Evolutionary conservation across 139 green algal genomes (phyloP), one percentile per base, ranked within the genome.

Genomic region (Penium margaritaceum): DNA sequence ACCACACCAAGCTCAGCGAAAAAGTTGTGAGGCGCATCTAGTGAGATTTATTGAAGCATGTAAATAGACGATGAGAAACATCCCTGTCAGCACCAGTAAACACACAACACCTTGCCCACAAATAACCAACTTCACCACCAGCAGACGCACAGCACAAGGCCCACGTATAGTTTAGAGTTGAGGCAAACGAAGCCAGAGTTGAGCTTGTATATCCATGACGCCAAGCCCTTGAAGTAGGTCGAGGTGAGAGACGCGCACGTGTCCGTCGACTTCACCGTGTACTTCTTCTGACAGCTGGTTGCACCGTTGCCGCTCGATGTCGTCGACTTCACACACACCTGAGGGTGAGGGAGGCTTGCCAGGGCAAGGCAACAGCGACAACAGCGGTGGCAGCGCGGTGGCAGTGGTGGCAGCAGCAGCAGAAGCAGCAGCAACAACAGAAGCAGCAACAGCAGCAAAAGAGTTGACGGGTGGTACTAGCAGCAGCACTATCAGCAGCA

Each of bases 161-260:
- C 55, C 27, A 64, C 55, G 27, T 64, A 64, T 6, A 64, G 55
- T 4, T 24, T 27, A 29, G 27, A 35, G 27, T 24, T 37, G 32
- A 29, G 21, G 55, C 55, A 64, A 32, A 38, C 29, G 55, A 38
- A 64, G 55, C 55, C 55, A 9, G 7, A 38, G 55, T 64, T 64
- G 55, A 64, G 55, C 55, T 17, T 19, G 55, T 29, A 24, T 24
- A 64, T 19, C 27, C 21, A 35, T 15, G 55, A 35, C 24, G 29
- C 21, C 27, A 24, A 38, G 24, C 55, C 55, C 6, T 29, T 15
- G 55, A 35, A 64, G 27, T 64, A 36, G 24, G 21, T 64, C 27
- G 34, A 64, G 9, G 36, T 36, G 12, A 64, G 34, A 29, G 55
- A 35, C 55, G 55, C 27, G 30, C 55, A 64, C 27, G 27, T 64